Conservation (phyloP, 345 rosid species). For the Syzygium jambos region DNA sequence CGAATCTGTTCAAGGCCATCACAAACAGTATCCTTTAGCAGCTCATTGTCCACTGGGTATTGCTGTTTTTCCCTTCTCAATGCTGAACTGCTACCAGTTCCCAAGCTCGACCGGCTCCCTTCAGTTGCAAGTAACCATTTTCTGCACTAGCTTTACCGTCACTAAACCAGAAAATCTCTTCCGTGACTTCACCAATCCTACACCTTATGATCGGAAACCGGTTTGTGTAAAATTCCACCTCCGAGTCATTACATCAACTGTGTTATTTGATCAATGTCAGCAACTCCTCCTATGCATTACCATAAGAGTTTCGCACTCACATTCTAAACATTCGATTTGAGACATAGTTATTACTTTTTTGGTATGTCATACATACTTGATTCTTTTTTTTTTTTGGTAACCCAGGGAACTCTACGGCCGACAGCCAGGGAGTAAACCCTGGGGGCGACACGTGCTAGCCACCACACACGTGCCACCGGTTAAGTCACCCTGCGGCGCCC, state of each 20-base stretch:
- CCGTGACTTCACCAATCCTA: accelerated
- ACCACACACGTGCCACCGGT: too few relatives aligned
- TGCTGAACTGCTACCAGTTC: not conserved
- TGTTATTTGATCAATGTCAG: too few relatives aligned
- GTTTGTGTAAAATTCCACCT: accelerated
- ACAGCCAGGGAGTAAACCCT: too few relatives aligned
- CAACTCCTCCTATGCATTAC: too few relatives aligned
- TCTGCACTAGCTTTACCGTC: accelerated
- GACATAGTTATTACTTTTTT: not conserved
- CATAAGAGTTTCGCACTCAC: too few relatives aligned
- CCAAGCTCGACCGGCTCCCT: not conserved
- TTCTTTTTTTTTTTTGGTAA: too few relatives aligned
- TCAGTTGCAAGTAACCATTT: not conserved
- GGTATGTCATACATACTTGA: not conserved
- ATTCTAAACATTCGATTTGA: accelerated
- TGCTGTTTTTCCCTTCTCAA: not conserved
- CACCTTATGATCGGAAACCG: not conserved
- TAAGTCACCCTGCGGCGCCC: too few relatives aligned
- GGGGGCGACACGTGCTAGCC: too few relatives aligned
- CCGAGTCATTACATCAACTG: not conserved
- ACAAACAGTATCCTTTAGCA: not conserved
- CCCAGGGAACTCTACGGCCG: too few relatives aligned
- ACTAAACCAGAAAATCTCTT: not conserved
- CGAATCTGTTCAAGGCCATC: not conserved
- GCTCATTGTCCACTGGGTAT: not conserved